Base-by-base conservation (phyloP, 257 asterid genomes). In the Leonotis leonurus region DNA sequence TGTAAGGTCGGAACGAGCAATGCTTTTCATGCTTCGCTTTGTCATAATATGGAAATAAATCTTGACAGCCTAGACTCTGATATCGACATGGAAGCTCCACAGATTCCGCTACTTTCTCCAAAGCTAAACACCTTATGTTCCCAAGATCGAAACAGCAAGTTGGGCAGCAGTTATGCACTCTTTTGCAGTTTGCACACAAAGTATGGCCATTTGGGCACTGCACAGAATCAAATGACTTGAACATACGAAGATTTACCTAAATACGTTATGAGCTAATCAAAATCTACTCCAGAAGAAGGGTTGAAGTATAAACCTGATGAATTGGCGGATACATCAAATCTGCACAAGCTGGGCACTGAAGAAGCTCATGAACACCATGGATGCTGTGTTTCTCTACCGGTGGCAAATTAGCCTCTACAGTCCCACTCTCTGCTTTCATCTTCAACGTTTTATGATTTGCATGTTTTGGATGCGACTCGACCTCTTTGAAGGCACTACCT, bases 171-270 rank as follows among this genome's bases (percentile, higher is more conserved):
- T 80, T 73, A 5, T 71, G 80, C 18, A 57, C 77, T 65, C 82
- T 77, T 62, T 79, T 85, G 90, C 97, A 87, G 70, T 65, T 75
- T n/a, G 79, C 56, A 69, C 97, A 90, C 49, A 87, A 53, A 0
- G 87, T 87, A 71, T 90, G 97, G 48, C 97, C 96, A 74, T 90
- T 87, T 62, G 89, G 89, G 75, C 97, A 90, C 97, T 90, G 86
- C 81, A 70, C 12, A 39, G 1, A 13, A 24, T 50, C 11, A 7
- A 24, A 50, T 11, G 13, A 50, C 17, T 22, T 49, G 5, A 11
- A 11, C 24, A 22, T 1, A 50, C 20, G 13, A 50, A 24, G 10
- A 48, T 46, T 11, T 37, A 37, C 44, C 44, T 11, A 3, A 37
- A 37, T 12, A 37, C 12, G 16, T 3, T 3, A 3, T 12, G 10